A percentile compares a stretch with the other conserved stretches of the same genome.
Conservation (phyloP, 345 rosid species). For the Physaria fendleri region DNA sequence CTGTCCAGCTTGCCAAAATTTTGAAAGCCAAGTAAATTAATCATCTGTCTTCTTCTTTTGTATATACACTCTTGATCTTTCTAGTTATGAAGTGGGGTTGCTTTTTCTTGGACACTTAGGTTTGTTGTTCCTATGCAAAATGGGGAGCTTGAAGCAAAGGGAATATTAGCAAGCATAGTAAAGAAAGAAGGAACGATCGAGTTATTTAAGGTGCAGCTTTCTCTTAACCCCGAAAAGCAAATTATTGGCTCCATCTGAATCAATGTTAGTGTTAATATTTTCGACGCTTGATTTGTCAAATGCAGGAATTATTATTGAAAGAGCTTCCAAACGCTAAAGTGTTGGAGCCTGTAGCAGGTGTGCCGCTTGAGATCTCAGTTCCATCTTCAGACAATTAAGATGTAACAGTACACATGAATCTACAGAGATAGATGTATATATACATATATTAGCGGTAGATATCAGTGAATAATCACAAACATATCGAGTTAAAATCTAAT, state of each 20-base stretch:
- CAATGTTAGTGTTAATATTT: background rate
- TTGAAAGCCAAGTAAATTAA: slow-evolving; percentile 62
- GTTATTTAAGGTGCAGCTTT: slow-evolving; percentile 62
- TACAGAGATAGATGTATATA: background rate
- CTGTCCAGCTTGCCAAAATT: slow-evolving; percentile 73
- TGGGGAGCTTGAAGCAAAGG: slow-evolving; percentile 84
- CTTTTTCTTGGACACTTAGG: slow-evolving; percentile 37
- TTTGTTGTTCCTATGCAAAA: slow-evolving; percentile 79
- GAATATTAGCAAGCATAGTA: slow-evolving; percentile 55
- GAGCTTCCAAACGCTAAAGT: slow-evolving; percentile 62
- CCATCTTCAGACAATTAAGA: slow-evolving; percentile 19
- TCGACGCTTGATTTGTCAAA: background rate
- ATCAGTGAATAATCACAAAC: too few relatives aligned
- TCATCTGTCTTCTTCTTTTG: background rate
- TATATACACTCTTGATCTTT: background rate
- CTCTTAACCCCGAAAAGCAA: too few relatives aligned
- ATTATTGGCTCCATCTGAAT: background rate
- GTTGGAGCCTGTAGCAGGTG: slow-evolving; percentile 66
- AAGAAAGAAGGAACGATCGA: slow-evolving; percentile 65
- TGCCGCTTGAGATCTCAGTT: slow-evolving; percentile 47
- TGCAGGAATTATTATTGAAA: slow-evolving; percentile 59
- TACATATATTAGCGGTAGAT: too few relatives aligned
- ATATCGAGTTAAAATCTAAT: too few relatives aligned
- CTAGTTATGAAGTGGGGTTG: background rate
- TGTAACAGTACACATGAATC: slow-evolving; percentile 9